Conservation (phyloP, 2,329 filamentous ascomycete species). For the Cadophora sp. region DNA sequence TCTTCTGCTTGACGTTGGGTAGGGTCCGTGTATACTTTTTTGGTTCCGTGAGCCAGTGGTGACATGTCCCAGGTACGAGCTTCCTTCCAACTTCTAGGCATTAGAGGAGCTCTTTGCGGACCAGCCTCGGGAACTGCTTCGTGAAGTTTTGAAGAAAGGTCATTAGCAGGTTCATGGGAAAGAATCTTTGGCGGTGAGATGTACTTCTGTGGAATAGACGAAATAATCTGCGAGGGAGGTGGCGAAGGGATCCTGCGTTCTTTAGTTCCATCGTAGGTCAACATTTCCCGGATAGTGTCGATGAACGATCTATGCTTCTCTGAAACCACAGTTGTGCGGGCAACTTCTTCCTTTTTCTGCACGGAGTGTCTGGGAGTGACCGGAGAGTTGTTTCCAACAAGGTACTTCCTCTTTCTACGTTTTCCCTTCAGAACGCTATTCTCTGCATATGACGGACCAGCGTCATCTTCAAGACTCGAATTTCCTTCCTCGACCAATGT, state of each 20-base stretch:
- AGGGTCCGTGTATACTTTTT: background rate
- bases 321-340: background rate
- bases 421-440: background rate
- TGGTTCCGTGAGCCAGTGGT: background rate
- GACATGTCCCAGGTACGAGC: background rate
- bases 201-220: slow-evolving; percentile 1
- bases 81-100: slow-evolving; percentile 2
- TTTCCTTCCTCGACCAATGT: background rate
- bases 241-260: background rate
- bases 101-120: background rate
- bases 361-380: background rate
- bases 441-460: background rate
- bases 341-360: background rate
- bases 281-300: background rate
- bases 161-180: background rate
- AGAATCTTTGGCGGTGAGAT: background rate
- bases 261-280: background rate
- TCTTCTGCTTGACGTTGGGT: background rate
- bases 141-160: background rate
- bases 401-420: background rate
- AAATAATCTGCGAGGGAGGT: background rate
- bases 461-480: background rate
- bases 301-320: background rate
- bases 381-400: background rate
- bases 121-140: background rate